Conservation (phyloP, 768 basidiomycete genomes). For the Boletales sp. region DNA sequence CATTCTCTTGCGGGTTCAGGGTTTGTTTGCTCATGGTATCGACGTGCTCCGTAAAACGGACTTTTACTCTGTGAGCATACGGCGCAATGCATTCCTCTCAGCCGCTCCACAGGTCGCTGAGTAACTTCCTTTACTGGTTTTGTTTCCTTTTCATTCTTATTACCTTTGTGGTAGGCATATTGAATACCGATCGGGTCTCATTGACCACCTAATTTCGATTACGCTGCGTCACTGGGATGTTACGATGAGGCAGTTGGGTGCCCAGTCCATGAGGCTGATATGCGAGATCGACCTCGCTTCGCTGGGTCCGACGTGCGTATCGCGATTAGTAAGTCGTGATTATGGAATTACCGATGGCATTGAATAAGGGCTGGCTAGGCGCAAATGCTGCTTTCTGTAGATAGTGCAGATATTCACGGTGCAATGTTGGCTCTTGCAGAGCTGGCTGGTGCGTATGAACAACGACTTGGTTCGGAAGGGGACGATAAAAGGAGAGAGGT, state of each 20-base stretch:
- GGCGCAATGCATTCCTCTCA: conserved; percentile 78
- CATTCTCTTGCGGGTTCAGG: conserved; percentile 44
- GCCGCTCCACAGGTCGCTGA: conserved; percentile 85
- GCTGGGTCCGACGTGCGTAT: conserved; percentile 48
- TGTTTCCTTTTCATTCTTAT: conserved; percentile 6
- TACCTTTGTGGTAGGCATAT: conserved; percentile 50
- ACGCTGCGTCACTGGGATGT: conserved; percentile 89
- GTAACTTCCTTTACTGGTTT: conserved; percentile 45
- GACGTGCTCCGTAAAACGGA: conserved; percentile 89
- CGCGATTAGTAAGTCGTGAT: conserved; percentile 49
- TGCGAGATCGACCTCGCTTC: conserved; percentile 55
- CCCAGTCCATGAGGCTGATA: conserved; percentile 69
- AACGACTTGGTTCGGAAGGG: conserved; percentile 27
- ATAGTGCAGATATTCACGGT: conserved; percentile 76
- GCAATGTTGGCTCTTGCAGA: conserved; percentile 71
- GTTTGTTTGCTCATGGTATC: conserved; percentile 89
- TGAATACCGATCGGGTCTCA: conserved; percentile 67
- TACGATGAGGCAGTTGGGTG: conserved; percentile 71
- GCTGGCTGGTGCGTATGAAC: conserved; percentile 58
- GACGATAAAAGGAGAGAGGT: conserved; percentile 46
- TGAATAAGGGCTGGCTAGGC: conserved; percentile 37
- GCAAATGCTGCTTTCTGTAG: conserved; percentile 56
- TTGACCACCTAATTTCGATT: conserved; percentile 70
- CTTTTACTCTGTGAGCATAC: conserved; percentile 88
- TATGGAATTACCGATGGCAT: conserved; percentile 5